Percentiles rank a stretch among this genome's conserved stretches.
phyloP scores from a whole-genome alignment of 2,329 filamentous ascomycete genomes.

The Septoria petroselini region DNA sequence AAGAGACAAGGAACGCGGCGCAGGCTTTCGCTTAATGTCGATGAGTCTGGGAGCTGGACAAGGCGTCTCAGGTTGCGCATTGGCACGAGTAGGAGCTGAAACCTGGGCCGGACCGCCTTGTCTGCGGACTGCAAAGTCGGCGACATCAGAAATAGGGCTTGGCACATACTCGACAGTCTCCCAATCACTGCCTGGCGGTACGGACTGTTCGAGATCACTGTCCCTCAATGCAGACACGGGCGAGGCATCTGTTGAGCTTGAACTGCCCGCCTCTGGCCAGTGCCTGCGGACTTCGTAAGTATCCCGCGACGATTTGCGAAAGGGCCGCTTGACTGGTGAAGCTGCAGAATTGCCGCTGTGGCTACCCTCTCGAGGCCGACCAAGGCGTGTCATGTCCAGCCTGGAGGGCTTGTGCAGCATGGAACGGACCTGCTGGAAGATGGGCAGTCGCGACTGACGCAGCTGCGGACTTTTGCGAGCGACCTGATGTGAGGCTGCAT shows the following conservation, averaged over 20 bases:
- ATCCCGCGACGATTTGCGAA: slow-evolving; percentile 15
- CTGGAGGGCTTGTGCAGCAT: slow-evolving; percentile 35
- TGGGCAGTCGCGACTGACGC: slow-evolving; percentile 31
- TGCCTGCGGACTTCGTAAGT: slow-evolving; percentile 11
- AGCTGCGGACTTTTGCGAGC: slow-evolving; percentile 29
- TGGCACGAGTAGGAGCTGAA: slow-evolving; percentile 8
- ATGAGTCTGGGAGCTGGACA: slow-evolving; percentile 13
- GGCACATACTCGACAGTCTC: slow-evolving; percentile 13
- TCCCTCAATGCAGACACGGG: slow-evolving; percentile 24
- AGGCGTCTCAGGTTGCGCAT: slow-evolving; percentile 12
- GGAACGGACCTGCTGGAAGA: slow-evolving; percentile 37
- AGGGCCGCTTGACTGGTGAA: slow-evolving; percentile 5
- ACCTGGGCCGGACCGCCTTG: slow-evolving; percentile 9
- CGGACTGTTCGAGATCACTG: slow-evolving; percentile 22
- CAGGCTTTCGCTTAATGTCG: slow-evolving; percentile 33
- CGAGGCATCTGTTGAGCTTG: slow-evolving; percentile 9
- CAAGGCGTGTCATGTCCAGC: slow-evolving; percentile 22
- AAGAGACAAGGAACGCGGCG: slow-evolving; percentile 19
- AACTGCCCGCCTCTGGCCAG: slow-evolving; percentile 5
- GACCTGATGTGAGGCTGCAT: slow-evolving; percentile 20
- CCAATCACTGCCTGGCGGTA: slow-evolving; percentile 17
- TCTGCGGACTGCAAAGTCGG: slow-evolving; percentile 8
- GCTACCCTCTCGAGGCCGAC: slow-evolving; percentile 25
- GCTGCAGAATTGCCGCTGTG: slow-evolving; percentile 1
- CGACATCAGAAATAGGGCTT: slow-evolving; percentile 30